Percentiles rank a stretch among this genome's conserved stretches.
These are phyloP conservation scores for Rhynchospora pubera DNA, from an alignment of 176 grass and related monocot species.

Conservation along the genomic window DNA sequence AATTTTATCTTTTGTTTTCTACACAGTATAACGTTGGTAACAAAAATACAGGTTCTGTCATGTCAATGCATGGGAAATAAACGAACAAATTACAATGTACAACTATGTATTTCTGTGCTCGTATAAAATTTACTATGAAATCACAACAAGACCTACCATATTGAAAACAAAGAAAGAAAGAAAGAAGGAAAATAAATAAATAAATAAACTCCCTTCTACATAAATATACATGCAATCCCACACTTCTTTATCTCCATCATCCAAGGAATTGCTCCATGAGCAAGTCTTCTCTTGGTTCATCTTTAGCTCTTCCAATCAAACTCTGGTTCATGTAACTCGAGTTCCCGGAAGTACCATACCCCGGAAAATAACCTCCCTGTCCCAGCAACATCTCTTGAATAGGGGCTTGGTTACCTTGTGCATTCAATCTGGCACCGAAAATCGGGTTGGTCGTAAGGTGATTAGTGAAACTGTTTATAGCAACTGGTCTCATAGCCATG, in stretches of 20 bases:
- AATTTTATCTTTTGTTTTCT: background rate
- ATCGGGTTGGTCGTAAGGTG: background rate
- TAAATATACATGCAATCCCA: conserved; percentile 1
- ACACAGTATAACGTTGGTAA: background rate
- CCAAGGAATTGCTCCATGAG: background rate
- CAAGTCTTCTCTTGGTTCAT: conserved; percentile 17
- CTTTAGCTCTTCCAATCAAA: conserved; percentile 9
- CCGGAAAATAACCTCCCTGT: background rate
- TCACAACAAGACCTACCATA: background rate
- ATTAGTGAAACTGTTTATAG: conserved; percentile 3
- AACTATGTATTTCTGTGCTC: background rate
- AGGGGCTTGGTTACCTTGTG: conserved; percentile 1
- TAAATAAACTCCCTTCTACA: background rate
- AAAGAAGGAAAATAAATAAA: background rate
- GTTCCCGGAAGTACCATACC: background rate
- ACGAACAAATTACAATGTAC: conserved; percentile 7
- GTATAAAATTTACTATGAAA: background rate
- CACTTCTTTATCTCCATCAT: background rate
- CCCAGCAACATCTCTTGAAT: conserved; percentile 24
- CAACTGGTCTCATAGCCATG: conserved; percentile 14
- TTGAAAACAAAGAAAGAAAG: too few species aligned
- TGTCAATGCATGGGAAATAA: background rate
- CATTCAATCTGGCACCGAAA: background rate
- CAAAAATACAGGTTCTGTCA: background rate
- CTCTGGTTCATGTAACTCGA: background rate